These are phyloP conservation scores for Anthracocystis panici-leucophaei DNA, from an alignment of 1,284 basidiomycete species.

Conservation along the genomic window DNA sequence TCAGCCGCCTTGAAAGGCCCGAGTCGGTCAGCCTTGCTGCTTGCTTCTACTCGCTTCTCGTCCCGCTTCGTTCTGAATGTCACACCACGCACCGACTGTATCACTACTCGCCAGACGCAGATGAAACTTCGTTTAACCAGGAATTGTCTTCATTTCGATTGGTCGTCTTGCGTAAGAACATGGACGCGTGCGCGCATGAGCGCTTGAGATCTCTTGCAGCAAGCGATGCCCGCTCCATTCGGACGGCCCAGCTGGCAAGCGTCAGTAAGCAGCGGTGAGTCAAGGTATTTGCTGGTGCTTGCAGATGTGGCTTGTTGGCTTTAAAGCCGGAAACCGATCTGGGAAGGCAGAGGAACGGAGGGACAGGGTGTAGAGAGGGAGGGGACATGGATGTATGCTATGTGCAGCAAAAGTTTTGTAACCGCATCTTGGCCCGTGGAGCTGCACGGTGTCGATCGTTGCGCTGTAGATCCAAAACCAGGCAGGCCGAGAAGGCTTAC, in stretches of 20 bases:
- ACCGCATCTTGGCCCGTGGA: conserved; percentile 2
- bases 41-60: not conserved
- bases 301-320: conserved; percentile 17
- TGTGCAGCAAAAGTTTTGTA: conserved; percentile 45
- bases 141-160: not conserved
- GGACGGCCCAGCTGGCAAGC: not conserved
- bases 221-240: conserved; percentile 22
- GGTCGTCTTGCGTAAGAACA: not conserved
- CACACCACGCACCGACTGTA: conserved; percentile 30
- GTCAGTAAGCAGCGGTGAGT: not conserved
- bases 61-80: not conserved
- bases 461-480: conserved; percentile 13
- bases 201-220: not conserved
- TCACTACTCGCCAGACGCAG: conserved; percentile 31
- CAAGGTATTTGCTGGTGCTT: conserved; percentile 11
- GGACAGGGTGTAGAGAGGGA: not conserved
- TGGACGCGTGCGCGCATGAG: not conserved
- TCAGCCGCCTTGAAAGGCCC: not conserved
- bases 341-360: not conserved
- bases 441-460: conserved; percentile 32
- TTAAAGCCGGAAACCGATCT: not conserved
- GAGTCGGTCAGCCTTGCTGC: not conserved
- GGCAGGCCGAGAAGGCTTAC: not conserved
- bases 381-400: conserved; percentile 26
- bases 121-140: not conserved